Evolutionary conservation across 495 filamentous ascomycete genomes (phyloP).

Genomic region (Sphaerosporella brunnea): DNA sequence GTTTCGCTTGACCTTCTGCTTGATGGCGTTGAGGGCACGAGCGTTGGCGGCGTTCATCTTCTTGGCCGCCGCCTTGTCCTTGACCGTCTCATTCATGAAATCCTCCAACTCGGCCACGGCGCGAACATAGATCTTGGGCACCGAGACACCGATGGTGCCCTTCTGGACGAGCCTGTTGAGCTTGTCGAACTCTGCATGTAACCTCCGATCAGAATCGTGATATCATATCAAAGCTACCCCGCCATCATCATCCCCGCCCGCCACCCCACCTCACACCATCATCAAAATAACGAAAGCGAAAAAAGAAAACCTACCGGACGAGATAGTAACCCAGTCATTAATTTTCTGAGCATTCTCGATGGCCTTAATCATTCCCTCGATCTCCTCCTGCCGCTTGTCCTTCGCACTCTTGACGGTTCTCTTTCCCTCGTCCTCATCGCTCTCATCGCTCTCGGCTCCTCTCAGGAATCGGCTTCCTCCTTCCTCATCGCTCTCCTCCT

Average conservation of each 20-base stretch:
- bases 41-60: conserved; percentile 97
- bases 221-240: too few species aligned
- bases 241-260: conserved; percentile 9
- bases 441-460: conserved; percentile 61
- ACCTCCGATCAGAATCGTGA: conserved; percentile 12
- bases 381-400: conserved; percentile 86
- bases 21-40: conserved; percentile 84
- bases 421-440: conserved; percentile 61
- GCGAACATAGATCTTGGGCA: conserved; percentile 82
- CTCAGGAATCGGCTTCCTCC: conserved; percentile 66
- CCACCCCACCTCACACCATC: not conserved
- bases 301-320: conserved; percentile 45
- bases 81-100: conserved; percentile 82
- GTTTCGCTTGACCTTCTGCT: conserved; percentile 94
- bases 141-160: conserved; percentile 53
- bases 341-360: conserved; percentile 97
- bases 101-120: conserved; percentile 87
- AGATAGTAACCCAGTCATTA: conserved; percentile 86
- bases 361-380: conserved; percentile 68
- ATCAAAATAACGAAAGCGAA: conserved; percentile 5
- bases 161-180: conserved; percentile 78
- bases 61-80: conserved; percentile 89
- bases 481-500: conserved; percentile 45
- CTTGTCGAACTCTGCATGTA: conserved; percentile 72
- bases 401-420: conserved; percentile 90